Conservation (phyloP, 768 basidiomycete species). For the Leccinum boreale region DNA sequence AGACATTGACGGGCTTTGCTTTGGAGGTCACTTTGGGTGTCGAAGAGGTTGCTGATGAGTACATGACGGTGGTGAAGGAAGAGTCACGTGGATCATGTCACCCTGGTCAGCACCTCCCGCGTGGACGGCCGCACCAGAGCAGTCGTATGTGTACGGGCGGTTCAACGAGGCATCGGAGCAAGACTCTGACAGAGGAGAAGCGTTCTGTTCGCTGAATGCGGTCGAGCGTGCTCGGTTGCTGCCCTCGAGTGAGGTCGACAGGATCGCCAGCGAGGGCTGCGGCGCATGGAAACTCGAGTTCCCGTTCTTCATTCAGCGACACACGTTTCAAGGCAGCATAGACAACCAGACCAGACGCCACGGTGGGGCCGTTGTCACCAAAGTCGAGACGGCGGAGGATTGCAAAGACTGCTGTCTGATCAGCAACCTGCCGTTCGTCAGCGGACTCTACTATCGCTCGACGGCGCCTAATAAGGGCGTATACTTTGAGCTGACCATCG, state of each 20-base stretch:
- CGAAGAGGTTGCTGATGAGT: slow-evolving; percentile 13
- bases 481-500: slow-evolving; percentile 61
- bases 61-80: slow-evolving; percentile 7
- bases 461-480: slow-evolving; percentile 45
- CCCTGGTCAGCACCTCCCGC: slow-evolving; percentile 34
- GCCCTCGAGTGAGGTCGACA: slow-evolving; percentile 50
- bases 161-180: slow-evolving; percentile 55
- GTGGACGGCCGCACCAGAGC: slow-evolving; percentile 61
- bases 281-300: slow-evolving; percentile 52
- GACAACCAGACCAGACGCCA: slow-evolving; percentile 32
- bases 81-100: slow-evolving; percentile 6
- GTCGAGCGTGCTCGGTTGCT: slow-evolving; percentile 43
- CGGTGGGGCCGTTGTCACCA: slow-evolving; percentile 28
- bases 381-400: slow-evolving; percentile 37
- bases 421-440: slow-evolving; percentile 58
- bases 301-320: not conserved
- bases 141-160: slow-evolving; percentile 45
- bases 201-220: slow-evolving; percentile 45
- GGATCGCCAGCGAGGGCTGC: slow-evolving; percentile 45
- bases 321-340: slow-evolving; percentile 44
- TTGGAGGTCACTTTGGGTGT: slow-evolving; percentile 23
- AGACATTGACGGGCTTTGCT: slow-evolving; percentile 55
- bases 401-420: slow-evolving; percentile 54
- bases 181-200: slow-evolving; percentile 50
- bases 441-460: slow-evolving; percentile 56